Evolutionary conservation across 2,329 filamentous ascomycete genomes (phyloP).

Genomic region (Emmonsiellopsis sp.): DNA sequence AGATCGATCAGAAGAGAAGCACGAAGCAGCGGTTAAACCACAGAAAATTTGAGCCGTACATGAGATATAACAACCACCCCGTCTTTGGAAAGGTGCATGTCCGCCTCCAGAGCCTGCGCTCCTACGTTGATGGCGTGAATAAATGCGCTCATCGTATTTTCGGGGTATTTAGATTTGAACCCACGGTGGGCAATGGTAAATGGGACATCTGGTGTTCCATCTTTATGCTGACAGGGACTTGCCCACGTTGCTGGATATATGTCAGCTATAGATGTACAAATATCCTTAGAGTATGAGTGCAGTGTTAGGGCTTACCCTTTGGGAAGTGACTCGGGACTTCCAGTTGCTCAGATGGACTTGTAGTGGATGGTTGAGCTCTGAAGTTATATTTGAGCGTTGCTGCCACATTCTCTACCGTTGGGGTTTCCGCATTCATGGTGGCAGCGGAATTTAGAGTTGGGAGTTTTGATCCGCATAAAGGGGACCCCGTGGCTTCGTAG

Average conservation of each 20-base stretch:
- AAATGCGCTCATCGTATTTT: conserved; percentile 81
- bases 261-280: background rate
- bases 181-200: conserved; percentile 33
- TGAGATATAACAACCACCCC: conserved; percentile 79
- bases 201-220: background rate
- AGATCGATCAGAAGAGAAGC: background rate
- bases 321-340: background rate
- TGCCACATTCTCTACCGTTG: background rate
- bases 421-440: background rate
- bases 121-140: conserved; percentile 62
- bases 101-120: conserved; percentile 77
- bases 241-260: background rate
- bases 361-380: background rate
- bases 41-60: conserved; percentile 39
- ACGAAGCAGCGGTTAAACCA: background rate
- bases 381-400: background rate
- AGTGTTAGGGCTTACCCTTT: background rate
- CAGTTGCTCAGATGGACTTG: background rate
- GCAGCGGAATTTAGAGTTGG: too few relatives aligned
- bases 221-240: background rate
- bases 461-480: too few relatives aligned
- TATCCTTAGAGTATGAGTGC: background rate
- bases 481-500: too few relatives aligned
- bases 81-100: conserved; percentile 74
- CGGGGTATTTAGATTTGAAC: conserved; percentile 63